Base-by-base conservation (phyloP, 164 flowering plant species). In the Piper betle region DNA sequence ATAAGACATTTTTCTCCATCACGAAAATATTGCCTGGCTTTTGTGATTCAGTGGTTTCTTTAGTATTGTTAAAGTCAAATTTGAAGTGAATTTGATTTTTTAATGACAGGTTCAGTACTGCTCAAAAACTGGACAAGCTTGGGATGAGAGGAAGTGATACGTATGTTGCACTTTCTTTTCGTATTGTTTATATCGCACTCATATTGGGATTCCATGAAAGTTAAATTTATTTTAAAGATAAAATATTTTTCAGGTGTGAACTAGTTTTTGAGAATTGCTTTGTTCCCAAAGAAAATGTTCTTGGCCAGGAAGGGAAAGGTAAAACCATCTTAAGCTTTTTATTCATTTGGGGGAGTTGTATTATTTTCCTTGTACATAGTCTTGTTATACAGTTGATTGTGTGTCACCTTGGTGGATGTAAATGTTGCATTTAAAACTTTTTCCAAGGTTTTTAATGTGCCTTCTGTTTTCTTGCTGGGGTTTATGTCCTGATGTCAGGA, bases 141-240 rank as follows among this genome's bases (percentile, higher is more conserved):
- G 99, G 99, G 60, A 94, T 94, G 96, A 81, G 97, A 58, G 97
- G 99, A 79, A 91, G 97, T 84, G 97, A 88, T 71, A 94, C 96
- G 97, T 94, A 84, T 52, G 93, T 71, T 37, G 65, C 20, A 12
- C 10, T 10, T 11, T 15, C 38, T 16, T 43, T 37, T 33, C 12
- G 33, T 18, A 18, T 11, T 50, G 25, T 37, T 19, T 39, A 61
- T 61, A 15, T 50, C 19, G 50, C 20, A 10, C 15, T 10, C 12
- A 10, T 12, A 10, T 10, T 46, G 50, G 50, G 10, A 46, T 25
- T 46, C 15, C 39, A 17, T 4, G 6, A n/a, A 25, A 61, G 16
- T 54, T 54, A 53, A 8, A 20, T 18, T 54, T 54, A 4, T 54
- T 4, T 54, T 57, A 40, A 42, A 20, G 53, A 66, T 59, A 53